Evolutionary conservation across 2,329 filamentous ascomycete genomes (phyloP).

Genomic region (Aspergillus phoenicis): DNA sequence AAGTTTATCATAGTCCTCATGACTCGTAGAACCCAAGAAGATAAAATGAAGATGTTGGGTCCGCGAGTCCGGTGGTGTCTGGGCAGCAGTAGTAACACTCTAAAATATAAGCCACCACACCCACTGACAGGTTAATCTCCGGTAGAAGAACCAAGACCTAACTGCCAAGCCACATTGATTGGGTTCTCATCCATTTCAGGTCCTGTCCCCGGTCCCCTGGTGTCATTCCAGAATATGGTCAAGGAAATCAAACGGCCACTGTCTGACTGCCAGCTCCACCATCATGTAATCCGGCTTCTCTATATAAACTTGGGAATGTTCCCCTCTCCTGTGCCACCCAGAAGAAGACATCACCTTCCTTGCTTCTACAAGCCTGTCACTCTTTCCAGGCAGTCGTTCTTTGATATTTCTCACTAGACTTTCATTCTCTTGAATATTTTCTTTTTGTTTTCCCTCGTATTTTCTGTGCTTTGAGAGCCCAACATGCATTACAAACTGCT

Average conservation of each 20-base stretch:
- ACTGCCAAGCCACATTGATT: background rate
- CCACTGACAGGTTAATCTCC: background rate
- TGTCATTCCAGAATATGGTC: background rate
- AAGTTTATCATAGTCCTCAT: too few relatives aligned
- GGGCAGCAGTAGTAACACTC: too few relatives aligned
- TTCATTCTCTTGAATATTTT: background rate
- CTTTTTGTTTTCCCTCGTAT: background rate
- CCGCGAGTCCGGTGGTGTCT: too few relatives aligned
- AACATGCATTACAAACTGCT: constrained; percentile 20
- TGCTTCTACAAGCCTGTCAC: background rate
- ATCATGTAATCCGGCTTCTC: background rate
- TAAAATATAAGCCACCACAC: too few relatives aligned
- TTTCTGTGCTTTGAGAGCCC: background rate
- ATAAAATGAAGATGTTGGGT: too few relatives aligned
- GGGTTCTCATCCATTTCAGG: background rate
- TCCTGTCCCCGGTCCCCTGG: too few relatives aligned
- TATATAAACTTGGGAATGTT: background rate
- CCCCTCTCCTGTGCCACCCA: background rate
- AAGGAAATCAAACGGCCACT: background rate
- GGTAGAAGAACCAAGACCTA: background rate
- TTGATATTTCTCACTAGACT: background rate
- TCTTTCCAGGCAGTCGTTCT: background rate
- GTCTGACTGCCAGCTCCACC: background rate
- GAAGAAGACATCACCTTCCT: background rate
- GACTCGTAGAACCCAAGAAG: too few relatives aligned